A percentile compares a stretch with the other conserved stretches of the same genome.
Conservation (phyloP, 148 eudicot genomes). For the Nepenthes gracilis region DNA sequence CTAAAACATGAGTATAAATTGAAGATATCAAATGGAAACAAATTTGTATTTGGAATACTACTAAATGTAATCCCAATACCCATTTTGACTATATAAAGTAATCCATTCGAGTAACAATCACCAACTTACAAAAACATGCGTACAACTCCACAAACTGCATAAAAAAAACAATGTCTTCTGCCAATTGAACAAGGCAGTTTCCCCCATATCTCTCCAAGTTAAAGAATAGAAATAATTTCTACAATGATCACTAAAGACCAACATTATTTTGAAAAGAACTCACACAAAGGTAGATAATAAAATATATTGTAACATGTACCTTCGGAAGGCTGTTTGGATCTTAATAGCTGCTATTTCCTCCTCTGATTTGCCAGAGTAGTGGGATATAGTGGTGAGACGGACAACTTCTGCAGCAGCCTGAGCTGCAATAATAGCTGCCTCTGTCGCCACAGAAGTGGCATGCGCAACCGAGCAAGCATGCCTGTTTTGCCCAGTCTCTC, state of each 20-base stretch:
- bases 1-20: too few species aligned
- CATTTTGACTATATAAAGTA: too few species aligned
- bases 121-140: too few species aligned
- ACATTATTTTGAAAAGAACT: neutral
- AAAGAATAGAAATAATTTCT: neutral
- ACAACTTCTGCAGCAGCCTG: constrained; percentile 92
- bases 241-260: neutral
- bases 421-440: constrained; percentile 79
- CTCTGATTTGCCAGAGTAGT: constrained; percentile 34
- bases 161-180: too few species aligned
- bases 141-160: too few species aligned
- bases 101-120: too few species aligned
- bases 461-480: constrained; percentile 75
- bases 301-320: constrained; percentile 44
- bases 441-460: constrained; percentile 78
- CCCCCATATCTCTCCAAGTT: too few species aligned
- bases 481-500: constrained; percentile 35
- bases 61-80: too few species aligned
- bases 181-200: too few species aligned
- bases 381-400: constrained; percentile 41
- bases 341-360: constrained; percentile 74
- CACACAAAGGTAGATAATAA: neutral
- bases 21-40: too few species aligned
- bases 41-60: too few species aligned
- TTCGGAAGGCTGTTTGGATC: constrained; percentile 79